Evolutionary conservation across 164 flowering plant genomes (phyloP), one percentile per base, ranked within the genome.

Genomic region (Sextonia rubra): DNA sequence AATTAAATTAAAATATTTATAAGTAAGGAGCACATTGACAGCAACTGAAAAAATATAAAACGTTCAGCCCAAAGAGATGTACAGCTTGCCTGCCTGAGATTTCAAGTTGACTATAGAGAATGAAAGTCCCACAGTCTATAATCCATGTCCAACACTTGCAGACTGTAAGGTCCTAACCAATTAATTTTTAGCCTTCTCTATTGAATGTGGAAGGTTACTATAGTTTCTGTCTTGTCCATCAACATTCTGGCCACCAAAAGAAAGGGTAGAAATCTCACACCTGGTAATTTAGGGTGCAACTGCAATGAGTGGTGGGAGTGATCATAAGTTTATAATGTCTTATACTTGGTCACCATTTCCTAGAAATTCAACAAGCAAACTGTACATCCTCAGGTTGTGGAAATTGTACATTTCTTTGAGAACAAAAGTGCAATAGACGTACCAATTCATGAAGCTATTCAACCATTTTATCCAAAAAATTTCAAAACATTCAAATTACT

Each of bases 401-500:
- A 37, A 37, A 37, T 37, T 37, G 44, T 37, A 37, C 11, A 37
- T 37, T 37, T 37, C 44, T 37, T 37, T 37, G 14, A 3, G 58
- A 52, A 52, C 17, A 17, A 5, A 12, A 52, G 20, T 52, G 58
- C 58, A 0, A 12, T 52, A 20, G 20, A 20, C 3, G 3, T 15
- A 17, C 58, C 58, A 9, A 32, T 67, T 44, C 23, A 37, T 44
- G 20, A 26, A 24, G 32, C 30, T 30, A 64, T 15, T 17, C 9
- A 62, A 6, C 29, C 32, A 23, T 62, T 62, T 62, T 24, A 30
- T 14, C n/a, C 68, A 22, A 47, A 20, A 30, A 47, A 15, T 30
- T 12, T 30, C 49, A 70, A 52, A 60, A 5, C 1, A 20, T 4
- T 44, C 20, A 73, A 52, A 47, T 8, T 55, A 84, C 94, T 84